Evolutionary conservation across 805 yeast genomes (phyloP), one percentile per base, ranked within the genome.

Genomic region (Clavispora fructus): DNA sequence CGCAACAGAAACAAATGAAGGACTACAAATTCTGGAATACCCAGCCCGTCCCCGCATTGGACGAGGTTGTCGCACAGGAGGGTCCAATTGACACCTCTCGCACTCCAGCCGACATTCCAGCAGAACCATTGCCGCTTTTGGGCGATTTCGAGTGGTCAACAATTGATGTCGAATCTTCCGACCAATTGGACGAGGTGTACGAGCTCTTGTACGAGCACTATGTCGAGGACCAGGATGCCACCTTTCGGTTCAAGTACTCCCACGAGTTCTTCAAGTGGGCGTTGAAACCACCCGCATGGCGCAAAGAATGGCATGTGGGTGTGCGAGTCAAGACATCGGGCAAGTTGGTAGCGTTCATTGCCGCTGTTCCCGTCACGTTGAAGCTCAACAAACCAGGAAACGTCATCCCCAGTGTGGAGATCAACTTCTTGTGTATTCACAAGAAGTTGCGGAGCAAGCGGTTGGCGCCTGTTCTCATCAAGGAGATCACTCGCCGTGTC

Each of bases 21-120:
- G 95, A 91, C 60, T 88, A 91, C 72, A 88, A 87, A 69, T 94
- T 94, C 68, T 94, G 99, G 99, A 87, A 86, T 60, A 94, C 99
- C 2, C 99, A 94, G 68, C 99, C 99, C 0, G 98, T 94, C 17
- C 78, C 90, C 8, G 74, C 73, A 28, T 81, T 91, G 52, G 87
- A 87, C 60, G 94, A 85, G 58, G 63, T 71, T 39, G 73, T 85
- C 39, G 74, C 68, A 6, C 63, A 71, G 10, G 96, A 89, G 59
- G 97, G 97, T 0, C 92, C 95, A 7, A 88, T 91, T 53, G 95
- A 90, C 56, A 54, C 58, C 28, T 42, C 58, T 7, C 88, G 87
- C 61, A 81, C 80, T 0, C 82, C 91, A 2, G 85, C 66, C 5
- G 90, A 90, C 48, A 78, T 94, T 35, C 79, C 91, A 6, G 78